A percentile compares a stretch with the other conserved stretches of the same genome.
Evolutionary conservation across 2,329 filamentous ascomycete species (phyloP).

Genomic region (Microascus cirrosus): DNA sequence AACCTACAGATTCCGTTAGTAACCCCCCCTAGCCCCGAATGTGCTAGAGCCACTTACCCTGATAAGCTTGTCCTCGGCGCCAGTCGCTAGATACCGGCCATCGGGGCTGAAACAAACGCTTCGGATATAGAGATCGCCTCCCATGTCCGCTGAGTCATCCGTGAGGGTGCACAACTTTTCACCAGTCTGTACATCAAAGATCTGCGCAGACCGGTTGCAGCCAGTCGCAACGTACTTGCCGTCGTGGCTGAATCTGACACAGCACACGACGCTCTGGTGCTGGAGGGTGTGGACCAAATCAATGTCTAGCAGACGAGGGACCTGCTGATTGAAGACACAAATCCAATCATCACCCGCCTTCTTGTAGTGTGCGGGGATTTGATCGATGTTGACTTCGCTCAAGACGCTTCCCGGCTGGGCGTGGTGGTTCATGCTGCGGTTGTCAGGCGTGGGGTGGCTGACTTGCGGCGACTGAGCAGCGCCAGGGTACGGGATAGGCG

Average conservation of each 20-base stretch:
- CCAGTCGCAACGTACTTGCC: constrained; percentile 94
- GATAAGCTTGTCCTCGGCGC: constrained; percentile 95
- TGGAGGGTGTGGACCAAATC: constrained; percentile 86
- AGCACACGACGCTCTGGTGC: constrained; percentile 96
- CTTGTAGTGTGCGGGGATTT: constrained; percentile 77
- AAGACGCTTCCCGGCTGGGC: constrained; percentile 50
- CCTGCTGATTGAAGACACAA: constrained; percentile 87
- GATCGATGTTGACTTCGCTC: constrained; percentile 77
- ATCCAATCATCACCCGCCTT: constrained; percentile 90
- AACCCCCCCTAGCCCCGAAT: not conserved
- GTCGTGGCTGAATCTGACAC: constrained; percentile 91
- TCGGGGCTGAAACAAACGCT: constrained; percentile 99
- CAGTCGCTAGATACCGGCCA: constrained; percentile 85
- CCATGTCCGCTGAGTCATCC: constrained; percentile 76
- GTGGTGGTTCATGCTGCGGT: constrained; percentile 20
- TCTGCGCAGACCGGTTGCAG: constrained; percentile 98
- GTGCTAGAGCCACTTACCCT: constrained; percentile 46
- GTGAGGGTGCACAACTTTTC: constrained; percentile 83
- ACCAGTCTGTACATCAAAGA: constrained; percentile 84
- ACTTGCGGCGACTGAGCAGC: constrained; percentile 77
- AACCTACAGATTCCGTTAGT: constrained; percentile 42
- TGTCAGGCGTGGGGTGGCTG: constrained; percentile 71
- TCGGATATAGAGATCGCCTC: constrained; percentile 89
- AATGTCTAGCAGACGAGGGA: constrained; percentile 83
- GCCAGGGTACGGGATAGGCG: constrained; percentile 75